Conservation (phyloP, 1,284 basidiomycete species). For the Leccinum subfulvum region DNA sequence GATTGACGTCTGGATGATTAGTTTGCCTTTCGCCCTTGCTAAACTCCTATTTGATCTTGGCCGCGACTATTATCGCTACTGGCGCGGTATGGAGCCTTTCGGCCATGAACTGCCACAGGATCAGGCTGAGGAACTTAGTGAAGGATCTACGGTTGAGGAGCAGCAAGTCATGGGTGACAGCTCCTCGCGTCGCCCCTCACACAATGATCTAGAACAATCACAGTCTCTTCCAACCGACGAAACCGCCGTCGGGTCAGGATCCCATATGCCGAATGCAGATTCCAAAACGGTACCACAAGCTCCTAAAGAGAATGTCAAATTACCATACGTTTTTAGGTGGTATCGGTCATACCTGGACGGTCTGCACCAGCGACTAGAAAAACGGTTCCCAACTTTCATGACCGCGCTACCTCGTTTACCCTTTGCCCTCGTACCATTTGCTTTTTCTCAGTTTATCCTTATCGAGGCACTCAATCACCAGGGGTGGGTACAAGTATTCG, state of each 20-base stretch:
- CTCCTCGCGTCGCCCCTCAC: not conserved
- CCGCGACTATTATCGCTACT: slow-evolving; percentile 54
- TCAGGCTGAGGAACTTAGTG: not conserved
- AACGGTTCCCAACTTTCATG: slow-evolving; percentile 73
- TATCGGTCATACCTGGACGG: slow-evolving; percentile 23
- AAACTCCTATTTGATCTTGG: slow-evolving; percentile 69
- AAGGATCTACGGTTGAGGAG: not conserved
- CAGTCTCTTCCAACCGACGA: slow-evolving; percentile 9
- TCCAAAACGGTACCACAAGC: slow-evolving; percentile 1
- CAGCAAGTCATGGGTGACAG: not conserved
- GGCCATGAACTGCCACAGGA: slow-evolving; percentile 9
- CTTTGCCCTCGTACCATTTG: slow-evolving; percentile 84
- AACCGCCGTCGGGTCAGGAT: not conserved
- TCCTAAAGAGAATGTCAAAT: not conserved
- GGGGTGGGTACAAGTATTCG: slow-evolving; percentile 92
- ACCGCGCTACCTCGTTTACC: slow-evolving; percentile 73
- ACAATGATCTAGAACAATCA: not conserved
- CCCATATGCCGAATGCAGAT: not conserved
- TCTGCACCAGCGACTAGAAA: slow-evolving; percentile 28
- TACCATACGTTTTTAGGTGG: slow-evolving; percentile 7
- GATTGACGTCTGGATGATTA: slow-evolving; percentile 79
- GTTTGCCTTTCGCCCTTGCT: slow-evolving; percentile 79
- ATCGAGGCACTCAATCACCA: slow-evolving; percentile 81
- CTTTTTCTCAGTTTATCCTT: slow-evolving; percentile 94
- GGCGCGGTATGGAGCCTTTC: slow-evolving; percentile 26